phyloP scores from a whole-genome alignment of 2,329 filamentous ascomycete species.

The Colletotrichum sublineola region DNA sequence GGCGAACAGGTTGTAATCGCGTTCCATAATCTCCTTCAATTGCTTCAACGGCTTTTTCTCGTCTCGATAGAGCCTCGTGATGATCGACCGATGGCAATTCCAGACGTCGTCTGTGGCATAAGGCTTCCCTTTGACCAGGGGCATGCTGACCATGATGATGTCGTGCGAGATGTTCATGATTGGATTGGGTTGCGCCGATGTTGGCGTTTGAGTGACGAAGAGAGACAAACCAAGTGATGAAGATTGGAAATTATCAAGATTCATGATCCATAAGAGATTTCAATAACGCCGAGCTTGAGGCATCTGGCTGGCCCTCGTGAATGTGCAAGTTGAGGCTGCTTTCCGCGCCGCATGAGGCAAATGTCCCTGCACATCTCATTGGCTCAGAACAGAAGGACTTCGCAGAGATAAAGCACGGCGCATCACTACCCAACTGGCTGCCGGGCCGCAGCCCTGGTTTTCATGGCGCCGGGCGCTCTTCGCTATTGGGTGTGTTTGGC shows the following conservation, averaged over 20 bases:
- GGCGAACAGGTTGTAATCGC: conserved; percentile 11
- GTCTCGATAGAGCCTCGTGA: conserved; percentile 10
- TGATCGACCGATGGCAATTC: conserved; percentile 7
- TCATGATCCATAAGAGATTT: background rate
- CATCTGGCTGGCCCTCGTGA: background rate
- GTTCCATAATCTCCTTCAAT: conserved; percentile 28
- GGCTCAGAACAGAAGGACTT: conserved; percentile 21
- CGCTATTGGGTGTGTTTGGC: background rate
- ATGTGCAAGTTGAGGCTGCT: background rate
- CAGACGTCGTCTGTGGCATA: conserved; percentile 19
- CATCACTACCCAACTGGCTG: background rate
- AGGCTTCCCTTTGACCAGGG: conserved; percentile 6
- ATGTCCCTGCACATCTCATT: background rate
- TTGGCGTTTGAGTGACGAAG: background rate
- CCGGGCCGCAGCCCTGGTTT: background rate
- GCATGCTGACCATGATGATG: background rate
- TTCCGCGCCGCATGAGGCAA: background rate
- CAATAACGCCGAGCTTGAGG: background rate
- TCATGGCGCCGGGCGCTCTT: background rate
- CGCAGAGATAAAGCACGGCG: background rate
- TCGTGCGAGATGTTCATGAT: background rate
- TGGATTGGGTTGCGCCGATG: background rate
- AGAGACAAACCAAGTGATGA: background rate
- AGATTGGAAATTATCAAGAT: background rate
- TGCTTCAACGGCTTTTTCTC: conserved; percentile 26